Base-by-base conservation (phyloP, 257 asterid species). In the Ehretia macrophylla region DNA sequence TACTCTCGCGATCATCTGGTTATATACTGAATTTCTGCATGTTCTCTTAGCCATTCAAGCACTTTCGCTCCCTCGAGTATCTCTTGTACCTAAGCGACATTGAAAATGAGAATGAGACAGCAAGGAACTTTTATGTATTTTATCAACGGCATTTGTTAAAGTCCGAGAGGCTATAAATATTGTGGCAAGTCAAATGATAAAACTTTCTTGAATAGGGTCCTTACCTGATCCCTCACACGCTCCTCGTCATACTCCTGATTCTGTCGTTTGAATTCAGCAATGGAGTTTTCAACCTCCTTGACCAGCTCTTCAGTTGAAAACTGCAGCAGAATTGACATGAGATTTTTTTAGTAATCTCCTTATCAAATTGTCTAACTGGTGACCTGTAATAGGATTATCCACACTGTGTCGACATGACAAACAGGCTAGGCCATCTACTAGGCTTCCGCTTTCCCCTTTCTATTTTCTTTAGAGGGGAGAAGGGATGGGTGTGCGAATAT, bases 31-130 rank as follows among this genome's bases (percentile, higher is more conserved):
- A 93, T 70, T 5, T 89, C 85, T 18, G 96, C 85, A 54, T 83
- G 81, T 67, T 83, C 89, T 76, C 81, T 81, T 3, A 93, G 86
- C 94, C 96, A 93, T 69, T 93, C 96, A 1, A 93, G 96, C 68
- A 93, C 97, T 72, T 89, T 85, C 47, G 95, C 95, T 71, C 96
- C 97, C 78, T 93, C 97, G 0, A 92, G 95, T 55, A 88, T 85
- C 76, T 92, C 97, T 83, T 85, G 90, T 40, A 93, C 99, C 99
- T 90, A 63, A 27, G 23, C 58, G 65, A 65, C 50, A 53, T 51
- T n/a, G 56, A 53, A 18, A 57, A 45, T 23, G 45, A 16, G 63
- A 19, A 45, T 64, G 37, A 14, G 19, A 32, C 20, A 4, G 16
- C 22, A 8, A 20, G 37, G 8, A 56, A 8, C 9, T 32, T 52